Base-by-base conservation (phyloP, 1,139 yeast species). In the Hyphopichia pseudoburtonii region DNA sequence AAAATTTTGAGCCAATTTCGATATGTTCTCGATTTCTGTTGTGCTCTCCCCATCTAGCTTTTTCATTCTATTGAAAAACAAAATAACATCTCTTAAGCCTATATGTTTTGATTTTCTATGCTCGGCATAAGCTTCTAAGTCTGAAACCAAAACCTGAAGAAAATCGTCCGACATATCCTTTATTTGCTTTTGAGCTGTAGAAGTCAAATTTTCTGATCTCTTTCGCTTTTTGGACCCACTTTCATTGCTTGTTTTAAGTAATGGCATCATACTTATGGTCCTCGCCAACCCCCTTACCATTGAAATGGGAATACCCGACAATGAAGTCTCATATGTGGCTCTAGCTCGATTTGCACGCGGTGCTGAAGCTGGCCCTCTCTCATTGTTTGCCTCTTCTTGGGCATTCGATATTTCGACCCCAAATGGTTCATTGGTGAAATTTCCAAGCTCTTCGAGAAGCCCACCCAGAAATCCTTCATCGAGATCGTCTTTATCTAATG, bases 31-130 rank as follows among this genome's bases (percentile, higher is more conserved):
- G 2, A 57, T 45, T 26, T 56, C 59, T 17, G 41, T 40, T 14
- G 42, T 50, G 26, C 49, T 38, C 8, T 46, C 39, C 2, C 50
- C 50, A n/a, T 46, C 49, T 1, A 41, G 34, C 1, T 55, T 49
- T 23, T 57, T 62, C n/a, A 66, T 55, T 33, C 73, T 47, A 33
- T 62, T 62, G 34, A 70, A 45, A 37, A 56, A 66, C 15, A 70
- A 47, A 23, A 70, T 42, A 2, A 66, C 66, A 44, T 70, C 76
- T 17, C 51, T 54, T 32, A 68, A 51, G 33, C 53, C 54, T n/a
- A 70, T 63, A 12, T 49, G 52, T 8, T 50, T 48, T 5, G 55
- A 51, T 19, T 44, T 43, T 29, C 76, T 40, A 46, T 71, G 76
- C 3, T 38, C 37, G 0, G 73, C 63, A 46, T 60, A 67, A 8